These are phyloP conservation scores for Moringa oleifera DNA, from an alignment of 345 rosid species.

Conservation along the genomic window DNA sequence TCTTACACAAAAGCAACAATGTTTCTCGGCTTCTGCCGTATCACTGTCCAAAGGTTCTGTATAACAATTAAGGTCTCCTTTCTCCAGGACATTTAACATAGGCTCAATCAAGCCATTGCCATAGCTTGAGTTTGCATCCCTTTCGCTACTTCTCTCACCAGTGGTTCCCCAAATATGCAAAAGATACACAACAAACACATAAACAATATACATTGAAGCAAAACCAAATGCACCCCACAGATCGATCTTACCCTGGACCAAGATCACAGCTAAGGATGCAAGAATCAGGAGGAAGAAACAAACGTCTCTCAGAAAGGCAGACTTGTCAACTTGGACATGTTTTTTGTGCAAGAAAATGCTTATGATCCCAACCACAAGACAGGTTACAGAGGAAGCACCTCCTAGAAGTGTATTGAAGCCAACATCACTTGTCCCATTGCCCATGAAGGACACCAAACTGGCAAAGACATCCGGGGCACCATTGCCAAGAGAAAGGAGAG, in stretches of 20 bases:
- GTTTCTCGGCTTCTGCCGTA: slow-evolving; percentile 16
- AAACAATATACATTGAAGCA: slow-evolving; percentile 43
- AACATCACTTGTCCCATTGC: slow-evolving; percentile 42
- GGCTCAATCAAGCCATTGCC: slow-evolving; percentile 31
- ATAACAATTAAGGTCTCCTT: slow-evolving; percentile 25
- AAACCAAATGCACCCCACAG: slow-evolving; percentile 65
- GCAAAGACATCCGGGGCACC: slow-evolving; percentile 91
- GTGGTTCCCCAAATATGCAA: slow-evolving; percentile 22
- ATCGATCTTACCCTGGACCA: slow-evolving; percentile 44
- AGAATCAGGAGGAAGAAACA: slow-evolving; percentile 59
- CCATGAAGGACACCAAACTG: slow-evolving; percentile 64
- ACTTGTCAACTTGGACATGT: slow-evolving; percentile 34
- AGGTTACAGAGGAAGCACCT: slow-evolving; percentile 69
- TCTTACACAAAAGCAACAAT: slow-evolving; percentile 18
- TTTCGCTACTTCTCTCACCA: neutral
- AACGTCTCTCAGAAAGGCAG: slow-evolving; percentile 65
- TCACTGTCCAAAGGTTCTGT: slow-evolving; percentile 23
- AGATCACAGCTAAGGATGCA: slow-evolving; percentile 39
- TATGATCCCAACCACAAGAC: slow-evolving; percentile 75
- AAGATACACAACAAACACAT: slow-evolving; percentile 54
- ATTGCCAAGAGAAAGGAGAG: slow-evolving; percentile 88
- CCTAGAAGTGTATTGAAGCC: slow-evolving; percentile 74
- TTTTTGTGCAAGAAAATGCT: slow-evolving; percentile 36
- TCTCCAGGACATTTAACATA: slow-evolving; percentile 25
- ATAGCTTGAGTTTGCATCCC: slow-evolving; percentile 16